phyloP scores from a whole-genome alignment of 2,329 filamentous ascomycete species.

The Pochonia chlamydosporia region DNA sequence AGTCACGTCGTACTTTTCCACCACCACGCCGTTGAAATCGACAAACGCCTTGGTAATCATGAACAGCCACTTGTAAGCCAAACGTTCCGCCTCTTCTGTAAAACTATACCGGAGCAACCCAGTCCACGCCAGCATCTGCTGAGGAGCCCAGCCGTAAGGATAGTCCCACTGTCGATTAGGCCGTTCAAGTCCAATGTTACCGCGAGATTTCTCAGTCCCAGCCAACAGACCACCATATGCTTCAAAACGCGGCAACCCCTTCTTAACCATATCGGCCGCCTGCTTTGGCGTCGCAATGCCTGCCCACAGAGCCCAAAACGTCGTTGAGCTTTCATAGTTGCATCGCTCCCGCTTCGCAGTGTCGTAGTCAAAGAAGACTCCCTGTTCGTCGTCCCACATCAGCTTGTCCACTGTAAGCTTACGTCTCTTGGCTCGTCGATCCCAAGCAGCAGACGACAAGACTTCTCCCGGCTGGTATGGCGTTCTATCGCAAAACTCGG shows the following conservation, averaged over 20 bases:
- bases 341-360: constrained; percentile 75
- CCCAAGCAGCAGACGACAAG: constrained; percentile 84
- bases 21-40: constrained; percentile 95
- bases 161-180: constrained; percentile 99
- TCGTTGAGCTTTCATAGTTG: constrained; percentile 85
- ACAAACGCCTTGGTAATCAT: constrained; percentile 99
- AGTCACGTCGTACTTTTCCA: constrained; percentile 98
- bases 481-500: constrained; percentile 69
- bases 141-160: constrained; percentile 95
- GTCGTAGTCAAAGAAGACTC: constrained; percentile 98
- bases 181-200: constrained; percentile 68
- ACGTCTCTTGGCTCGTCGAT: constrained; percentile 77
- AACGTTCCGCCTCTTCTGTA: constrained; percentile 77
- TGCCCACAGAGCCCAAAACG: constrained; percentile 97
- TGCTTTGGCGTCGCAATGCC: constrained; percentile 81
- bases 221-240: constrained; percentile 81
- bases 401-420: constrained; percentile 87
- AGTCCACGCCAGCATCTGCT: constrained; percentile 97
- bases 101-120: constrained; percentile 89
- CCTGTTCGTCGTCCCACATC: constrained; percentile 84
- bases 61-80: constrained; percentile 95
- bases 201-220: constrained; percentile 84
- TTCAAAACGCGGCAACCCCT: constrained; percentile 82
- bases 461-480: constrained; percentile 59
- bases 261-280: constrained; percentile 74